phyloP scores from a whole-genome alignment of 345 rosid genomes.

The Eucalyptus cloeziana region DNA sequence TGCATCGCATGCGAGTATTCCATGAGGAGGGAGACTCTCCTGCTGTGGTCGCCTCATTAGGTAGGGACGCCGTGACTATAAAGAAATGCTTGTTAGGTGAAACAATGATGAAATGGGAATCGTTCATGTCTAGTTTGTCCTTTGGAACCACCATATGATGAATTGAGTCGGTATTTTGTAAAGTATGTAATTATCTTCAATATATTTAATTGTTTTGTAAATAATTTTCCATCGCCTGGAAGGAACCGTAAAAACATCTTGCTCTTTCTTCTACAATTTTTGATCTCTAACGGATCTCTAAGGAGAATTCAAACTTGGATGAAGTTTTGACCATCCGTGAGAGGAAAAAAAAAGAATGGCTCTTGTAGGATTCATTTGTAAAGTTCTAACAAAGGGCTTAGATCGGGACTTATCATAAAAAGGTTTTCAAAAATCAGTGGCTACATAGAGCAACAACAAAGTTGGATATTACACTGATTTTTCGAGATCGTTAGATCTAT shows the following conservation, averaged over 20 bases:
- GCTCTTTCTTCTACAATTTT: background rate
- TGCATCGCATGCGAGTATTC: background rate
- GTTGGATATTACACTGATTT: no score
- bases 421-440: background rate
- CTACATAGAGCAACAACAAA: background rate
- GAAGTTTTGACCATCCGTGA: background rate
- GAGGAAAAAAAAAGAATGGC: background rate
- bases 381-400: background rate
- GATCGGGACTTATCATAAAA: background rate
- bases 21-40: background rate
- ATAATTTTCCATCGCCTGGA: background rate
- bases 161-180: background rate
- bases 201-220: accelerated
- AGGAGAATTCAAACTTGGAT: accelerated
- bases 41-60: background rate
- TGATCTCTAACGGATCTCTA: accelerated
- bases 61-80: background rate
- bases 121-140: accelerated
- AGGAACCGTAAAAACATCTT: background rate
- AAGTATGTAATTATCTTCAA: no score
- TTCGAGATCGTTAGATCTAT: background rate
- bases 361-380: background rate
- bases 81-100: background rate
- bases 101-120: background rate
- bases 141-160: background rate